Conservation (phyloP, 108 stramenopile species). For the Fistulifera pelliculosa region DNA sequence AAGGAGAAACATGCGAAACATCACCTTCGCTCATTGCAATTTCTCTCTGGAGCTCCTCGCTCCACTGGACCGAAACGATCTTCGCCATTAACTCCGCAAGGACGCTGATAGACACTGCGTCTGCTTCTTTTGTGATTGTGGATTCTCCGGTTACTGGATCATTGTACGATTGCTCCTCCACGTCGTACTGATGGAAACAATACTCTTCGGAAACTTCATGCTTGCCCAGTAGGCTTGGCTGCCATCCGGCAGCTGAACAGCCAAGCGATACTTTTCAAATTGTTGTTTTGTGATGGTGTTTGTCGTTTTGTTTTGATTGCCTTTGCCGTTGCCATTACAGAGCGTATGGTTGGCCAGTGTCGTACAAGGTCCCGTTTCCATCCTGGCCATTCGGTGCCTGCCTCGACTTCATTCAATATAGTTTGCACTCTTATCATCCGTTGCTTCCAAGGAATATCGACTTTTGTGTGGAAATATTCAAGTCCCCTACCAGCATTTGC, state of each 20-base stretch:
- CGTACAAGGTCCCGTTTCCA: constrained; percentile 54
- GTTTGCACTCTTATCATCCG: constrained; percentile 43
- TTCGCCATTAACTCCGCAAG: constrained; percentile 72
- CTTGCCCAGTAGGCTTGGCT: constrained; percentile 48
- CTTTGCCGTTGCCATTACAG: constrained; percentile 40
- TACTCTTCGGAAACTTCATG: constrained; percentile 44
- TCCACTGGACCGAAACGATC: constrained; percentile 59
- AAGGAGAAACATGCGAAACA: constrained; percentile 38
- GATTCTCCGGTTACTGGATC: constrained; percentile 29
- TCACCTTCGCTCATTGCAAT: constrained; percentile 47
- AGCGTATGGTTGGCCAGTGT: constrained; percentile 50
- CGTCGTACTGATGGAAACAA: constrained; percentile 42
- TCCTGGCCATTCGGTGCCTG: background rate
- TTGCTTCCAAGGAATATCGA: constrained; percentile 62
- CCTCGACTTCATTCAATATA: constrained; percentile 16
- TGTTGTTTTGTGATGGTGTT: constrained; percentile 63
- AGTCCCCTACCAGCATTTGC: constrained; percentile 83
- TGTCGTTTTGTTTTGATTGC: constrained; percentile 48
- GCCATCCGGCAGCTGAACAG: constrained; percentile 33
- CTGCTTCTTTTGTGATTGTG: constrained; percentile 31
- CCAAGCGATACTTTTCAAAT: constrained; percentile 63
- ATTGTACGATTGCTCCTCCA: constrained; percentile 30
- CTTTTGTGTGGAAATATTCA: constrained; percentile 64
- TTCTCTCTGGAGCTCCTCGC: constrained; percentile 22
- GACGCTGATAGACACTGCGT: constrained; percentile 33